Base-by-base conservation (phyloP, 169 alveolate species). In the Eimeria brunetti region DNA sequence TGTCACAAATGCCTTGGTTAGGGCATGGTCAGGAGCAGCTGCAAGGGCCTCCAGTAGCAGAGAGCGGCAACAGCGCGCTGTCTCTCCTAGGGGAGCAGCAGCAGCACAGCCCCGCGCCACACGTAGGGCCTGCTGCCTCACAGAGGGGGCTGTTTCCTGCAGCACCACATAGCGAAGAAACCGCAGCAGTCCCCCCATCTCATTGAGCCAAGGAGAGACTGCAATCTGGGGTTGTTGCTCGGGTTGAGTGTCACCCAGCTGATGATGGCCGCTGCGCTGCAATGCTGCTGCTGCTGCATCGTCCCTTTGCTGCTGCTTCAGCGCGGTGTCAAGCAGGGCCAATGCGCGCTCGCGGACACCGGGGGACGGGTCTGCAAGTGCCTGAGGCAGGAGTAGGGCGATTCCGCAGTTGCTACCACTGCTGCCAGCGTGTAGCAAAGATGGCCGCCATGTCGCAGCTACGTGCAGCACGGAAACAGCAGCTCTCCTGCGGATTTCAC, bases 51-150 rank as follows among this genome's bases (percentile, higher is more conserved):
- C 92, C 18, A 86, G 33, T 41, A 86, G n/a, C 16, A 86, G 67
- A 41, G 41, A 41, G 67, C 92, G 92, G 83, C 92, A 86, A 83
- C 92, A 62, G 81, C 78, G 78, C 64, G 92, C 92, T 36, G 81
- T 86, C 53, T 86, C 81, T 11, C 92, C 92, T n/a, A 86, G 92
- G 0, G 92, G 92, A 9, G 80, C 81, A 16, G 92, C 92, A 58
- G 92, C 92, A 60, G 92, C 92, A 24, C 92, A 86, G 24, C 81
- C 71, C 51, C 92, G 92, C 56, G 81, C 78, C 46, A 86, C 92
- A 30, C 92, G 92, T 67, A 86, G 53, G 64, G 92, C 92, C 83
- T 86, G 92, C 64, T 86, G 92, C 27, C 92, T 27, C 64, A 86
- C 92, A 36, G 81, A 86, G 60, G 92, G 83, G 51, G 92, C 81